Percentiles rank a stretch among this genome's conserved stretches.
Evolutionary conservation across 2,329 filamentous ascomycete genomes (phyloP).

Genomic region (Neonectria sp.): DNA sequence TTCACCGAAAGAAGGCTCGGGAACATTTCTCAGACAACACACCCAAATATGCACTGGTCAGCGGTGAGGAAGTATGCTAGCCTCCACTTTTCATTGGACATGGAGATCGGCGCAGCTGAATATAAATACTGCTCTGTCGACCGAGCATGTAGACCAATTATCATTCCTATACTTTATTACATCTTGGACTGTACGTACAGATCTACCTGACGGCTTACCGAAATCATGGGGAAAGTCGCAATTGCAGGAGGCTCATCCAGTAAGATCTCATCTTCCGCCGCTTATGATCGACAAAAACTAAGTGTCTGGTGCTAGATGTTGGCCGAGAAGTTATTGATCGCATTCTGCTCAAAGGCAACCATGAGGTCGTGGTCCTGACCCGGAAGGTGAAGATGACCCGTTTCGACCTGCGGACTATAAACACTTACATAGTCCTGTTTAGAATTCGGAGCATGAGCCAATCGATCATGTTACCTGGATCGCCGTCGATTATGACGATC

Average conservation of each 20-base stretch:
- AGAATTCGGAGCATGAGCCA: background rate
- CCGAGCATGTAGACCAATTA: background rate
- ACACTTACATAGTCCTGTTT: background rate
- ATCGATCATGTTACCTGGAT: background rate
- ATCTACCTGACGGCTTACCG: background rate
- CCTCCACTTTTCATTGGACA: background rate
- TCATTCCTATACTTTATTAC: background rate
- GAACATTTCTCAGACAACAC: background rate
- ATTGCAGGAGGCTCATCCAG: constrained; percentile 5
- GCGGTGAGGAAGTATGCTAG: background rate
- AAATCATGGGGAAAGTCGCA: constrained; percentile 4
- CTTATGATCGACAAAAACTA: background rate
- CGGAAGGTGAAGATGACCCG: background rate
- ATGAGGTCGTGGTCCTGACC: background rate
- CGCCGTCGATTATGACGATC: background rate
- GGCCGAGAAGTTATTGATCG: constrained; percentile 5
- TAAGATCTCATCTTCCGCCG: background rate
- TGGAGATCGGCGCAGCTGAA: background rate
- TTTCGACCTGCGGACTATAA: background rate
- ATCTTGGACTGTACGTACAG: background rate
- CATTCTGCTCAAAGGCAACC: constrained; percentile 1
- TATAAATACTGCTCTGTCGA: background rate
- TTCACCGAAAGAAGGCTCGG: background rate
- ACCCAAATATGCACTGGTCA: background rate
- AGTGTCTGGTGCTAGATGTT: background rate